Conservation (phyloP, 2,329 filamentous ascomycete species). For the Nemania diffusa region DNA sequence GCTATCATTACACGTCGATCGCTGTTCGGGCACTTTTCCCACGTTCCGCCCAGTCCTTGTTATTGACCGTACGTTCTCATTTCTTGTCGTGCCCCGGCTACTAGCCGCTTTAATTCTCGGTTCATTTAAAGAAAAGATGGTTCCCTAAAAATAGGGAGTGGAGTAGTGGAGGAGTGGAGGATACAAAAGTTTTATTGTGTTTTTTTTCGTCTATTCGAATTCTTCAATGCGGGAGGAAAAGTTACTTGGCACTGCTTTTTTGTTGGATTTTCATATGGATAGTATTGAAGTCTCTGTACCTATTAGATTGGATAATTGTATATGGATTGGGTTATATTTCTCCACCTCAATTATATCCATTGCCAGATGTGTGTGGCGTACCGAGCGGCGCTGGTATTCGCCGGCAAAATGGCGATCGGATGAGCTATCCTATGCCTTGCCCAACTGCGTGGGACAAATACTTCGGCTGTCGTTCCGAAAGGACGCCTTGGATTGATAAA, state of each 20-base stretch:
- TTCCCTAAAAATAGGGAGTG: neutral
- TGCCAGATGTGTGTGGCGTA: slow-evolving; percentile 17
- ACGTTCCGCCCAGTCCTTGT: neutral
- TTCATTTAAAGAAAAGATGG: slow-evolving; percentile 6
- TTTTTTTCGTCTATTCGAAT: slow-evolving; percentile 15
- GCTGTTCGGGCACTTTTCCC: neutral
- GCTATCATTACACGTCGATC: slow-evolving; percentile 10
- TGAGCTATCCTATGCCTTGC: slow-evolving; percentile 11
- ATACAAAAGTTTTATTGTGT: slow-evolving; percentile 29
- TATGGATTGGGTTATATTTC: slow-evolving; percentile 28
- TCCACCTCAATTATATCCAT: slow-evolving; percentile 18
- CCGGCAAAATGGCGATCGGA: slow-evolving; percentile 31
- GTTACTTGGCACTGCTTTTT: slow-evolving; percentile 12
- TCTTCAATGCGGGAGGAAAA: slow-evolving; percentile 4
- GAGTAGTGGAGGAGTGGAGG: neutral
- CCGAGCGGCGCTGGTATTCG: slow-evolving; percentile 26
- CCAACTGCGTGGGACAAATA: slow-evolving; percentile 1
- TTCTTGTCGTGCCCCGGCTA: slow-evolving; percentile 1
- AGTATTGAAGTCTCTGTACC: slow-evolving; percentile 15
- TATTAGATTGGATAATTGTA: slow-evolving; percentile 25
- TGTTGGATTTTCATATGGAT: slow-evolving; percentile 17
- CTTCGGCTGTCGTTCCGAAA: neutral
- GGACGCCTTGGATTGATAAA: neutral
- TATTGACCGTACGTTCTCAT: slow-evolving; percentile 1
- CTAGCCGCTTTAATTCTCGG: slow-evolving; percentile 3